Evolutionary conservation across 176 grass and related monocot species (phyloP).

Genomic region (Tillandsia leiboldiana): DNA sequence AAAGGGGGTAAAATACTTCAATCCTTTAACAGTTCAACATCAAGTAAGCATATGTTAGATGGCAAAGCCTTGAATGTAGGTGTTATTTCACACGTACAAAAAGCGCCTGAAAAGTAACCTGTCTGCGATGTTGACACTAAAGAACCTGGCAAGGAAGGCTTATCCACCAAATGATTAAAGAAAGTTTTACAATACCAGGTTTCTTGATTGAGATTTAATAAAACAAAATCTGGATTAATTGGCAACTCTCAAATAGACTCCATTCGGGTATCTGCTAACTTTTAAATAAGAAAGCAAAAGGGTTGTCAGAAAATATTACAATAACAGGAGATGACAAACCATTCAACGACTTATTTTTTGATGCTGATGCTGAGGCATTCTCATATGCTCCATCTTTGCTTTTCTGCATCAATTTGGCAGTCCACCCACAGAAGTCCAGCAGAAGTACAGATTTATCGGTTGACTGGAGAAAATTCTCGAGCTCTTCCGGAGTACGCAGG

Average conservation of each 20-base stretch:
- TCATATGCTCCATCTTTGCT: slow-evolving; percentile 40
- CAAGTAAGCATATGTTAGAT: not conserved
- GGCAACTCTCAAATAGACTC: not conserved
- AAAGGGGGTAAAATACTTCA: not conserved
- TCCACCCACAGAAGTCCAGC: slow-evolving; percentile 85
- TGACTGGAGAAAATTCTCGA: slow-evolving; percentile 52
- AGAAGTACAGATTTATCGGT: slow-evolving; percentile 80
- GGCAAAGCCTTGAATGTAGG: not conserved
- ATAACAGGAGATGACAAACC: slow-evolving; percentile 36
- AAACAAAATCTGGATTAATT: too few species aligned
- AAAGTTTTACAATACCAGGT: not conserved
- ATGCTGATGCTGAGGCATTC: slow-evolving; percentile 18
- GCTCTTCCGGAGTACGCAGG: slow-evolving; percentile 59
- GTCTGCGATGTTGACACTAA: too few species aligned
- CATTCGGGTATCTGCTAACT: not conserved
- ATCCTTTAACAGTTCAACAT: not conserved
- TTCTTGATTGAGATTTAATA: too few species aligned
- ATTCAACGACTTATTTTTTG: slow-evolving; percentile 39
- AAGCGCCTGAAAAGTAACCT: not conserved
- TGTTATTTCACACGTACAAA: slow-evolving; percentile 2
- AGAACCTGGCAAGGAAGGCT: too few species aligned
- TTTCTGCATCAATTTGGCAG: slow-evolving; percentile 38
- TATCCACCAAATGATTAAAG: not conserved
- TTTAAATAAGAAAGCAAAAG: slow-evolving; percentile 20
- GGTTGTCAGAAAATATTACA: slow-evolving; percentile 13